phyloP scores from a whole-genome alignment of 2,329 filamentous ascomycete genomes.

The Pezicula neosporulosa region DNA sequence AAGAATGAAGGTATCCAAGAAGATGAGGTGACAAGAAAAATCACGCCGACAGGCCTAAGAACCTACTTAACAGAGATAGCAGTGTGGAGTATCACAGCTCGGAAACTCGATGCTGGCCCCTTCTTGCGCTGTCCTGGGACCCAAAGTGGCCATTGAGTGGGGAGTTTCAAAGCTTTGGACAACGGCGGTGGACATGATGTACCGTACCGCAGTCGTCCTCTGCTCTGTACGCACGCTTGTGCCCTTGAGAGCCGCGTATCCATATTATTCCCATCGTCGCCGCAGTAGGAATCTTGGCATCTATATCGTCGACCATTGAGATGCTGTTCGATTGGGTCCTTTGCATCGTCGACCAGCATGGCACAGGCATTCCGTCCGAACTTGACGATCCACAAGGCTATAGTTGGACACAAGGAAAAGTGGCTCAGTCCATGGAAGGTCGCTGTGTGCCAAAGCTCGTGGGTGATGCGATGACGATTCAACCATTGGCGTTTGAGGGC shows the following conservation, averaged over 20 bases:
- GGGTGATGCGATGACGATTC: constrained; percentile 8
- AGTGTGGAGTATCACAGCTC: neutral
- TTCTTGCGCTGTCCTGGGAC: neutral
- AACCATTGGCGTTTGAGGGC: constrained; percentile 11
- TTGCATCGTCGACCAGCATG: neutral
- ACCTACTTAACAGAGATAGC: constrained; percentile 4
- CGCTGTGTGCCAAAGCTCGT: neutral
- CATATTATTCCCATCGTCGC: constrained; percentile 4
- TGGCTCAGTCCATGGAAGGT: neutral
- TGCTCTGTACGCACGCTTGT: neutral
- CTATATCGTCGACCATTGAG: neutral
- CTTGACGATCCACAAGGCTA: constrained; percentile 4
- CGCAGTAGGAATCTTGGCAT: neutral
- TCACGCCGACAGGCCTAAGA: constrained; percentile 1
- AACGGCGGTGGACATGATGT: constrained; percentile 9
- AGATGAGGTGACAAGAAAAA: neutral
- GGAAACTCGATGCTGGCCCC: neutral
- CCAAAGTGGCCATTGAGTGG: neutral
- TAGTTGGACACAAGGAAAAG: neutral
- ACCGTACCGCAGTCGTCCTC: neutral
- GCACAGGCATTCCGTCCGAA: constrained; percentile 6
- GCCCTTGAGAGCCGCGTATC: constrained; percentile 10
- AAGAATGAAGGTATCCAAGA: constrained; percentile 1
- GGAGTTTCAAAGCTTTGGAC: neutral
- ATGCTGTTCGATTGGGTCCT: constrained; percentile 1